Evolutionary conservation across 2,329 filamentous ascomycete genomes (phyloP).

Genomic region (Diaporthe nobilis): DNA sequence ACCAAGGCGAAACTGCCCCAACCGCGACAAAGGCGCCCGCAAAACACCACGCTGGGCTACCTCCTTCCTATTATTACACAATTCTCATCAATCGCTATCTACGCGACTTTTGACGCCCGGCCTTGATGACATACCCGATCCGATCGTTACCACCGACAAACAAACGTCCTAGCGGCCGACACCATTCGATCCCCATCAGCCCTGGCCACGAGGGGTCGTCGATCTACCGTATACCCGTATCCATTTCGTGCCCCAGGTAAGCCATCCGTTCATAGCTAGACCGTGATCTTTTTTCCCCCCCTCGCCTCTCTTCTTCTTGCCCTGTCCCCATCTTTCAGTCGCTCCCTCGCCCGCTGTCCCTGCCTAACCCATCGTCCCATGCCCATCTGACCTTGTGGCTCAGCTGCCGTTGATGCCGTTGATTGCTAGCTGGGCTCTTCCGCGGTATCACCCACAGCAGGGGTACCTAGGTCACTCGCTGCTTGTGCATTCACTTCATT

Average conservation of each 20-base stretch:
- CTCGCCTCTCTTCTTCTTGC: not conserved
- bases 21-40: constrained; percentile 1
- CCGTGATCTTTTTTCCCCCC: not conserved
- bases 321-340: not conserved
- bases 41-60: constrained; percentile 18
- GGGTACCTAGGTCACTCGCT: not conserved
- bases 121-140: not conserved
- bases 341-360: not conserved
- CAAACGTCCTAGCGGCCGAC: constrained; percentile 2
- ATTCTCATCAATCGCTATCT: not conserved
- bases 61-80: constrained; percentile 11
- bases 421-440: constrained; percentile 25
- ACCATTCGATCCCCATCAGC: not conserved
- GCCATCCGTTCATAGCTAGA: not conserved
- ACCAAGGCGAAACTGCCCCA: constrained; percentile 22
- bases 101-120: not conserved
- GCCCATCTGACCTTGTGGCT: constrained; percentile 21
- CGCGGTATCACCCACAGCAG: constrained; percentile 15
- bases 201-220: constrained; percentile 1
- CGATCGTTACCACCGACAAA: not conserved
- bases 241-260: constrained; percentile 22
- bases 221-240: not conserved
- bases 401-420: constrained; percentile 11
- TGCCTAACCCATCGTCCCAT: not conserved
- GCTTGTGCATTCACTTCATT: constrained; percentile 17